Conservation (phyloP, 73 alveolate genomes). For the Tetrahymena borealis region DNA sequence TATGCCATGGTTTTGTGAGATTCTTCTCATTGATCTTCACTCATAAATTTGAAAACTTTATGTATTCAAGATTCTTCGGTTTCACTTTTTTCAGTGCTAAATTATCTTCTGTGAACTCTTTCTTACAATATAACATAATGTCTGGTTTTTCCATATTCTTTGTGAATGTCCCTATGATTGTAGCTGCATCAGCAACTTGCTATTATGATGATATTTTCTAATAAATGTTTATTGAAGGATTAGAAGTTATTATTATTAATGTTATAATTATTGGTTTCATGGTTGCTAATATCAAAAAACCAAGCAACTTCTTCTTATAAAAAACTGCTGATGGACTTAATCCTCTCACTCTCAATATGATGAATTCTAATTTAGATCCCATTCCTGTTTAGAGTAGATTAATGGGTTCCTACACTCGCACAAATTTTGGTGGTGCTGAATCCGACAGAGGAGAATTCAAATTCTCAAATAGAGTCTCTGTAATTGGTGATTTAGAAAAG, state of each 20-base stretch:
- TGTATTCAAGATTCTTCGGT: background rate
- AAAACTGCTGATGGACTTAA: background rate
- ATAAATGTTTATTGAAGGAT: background rate
- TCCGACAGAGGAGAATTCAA: background rate
- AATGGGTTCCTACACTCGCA: background rate
- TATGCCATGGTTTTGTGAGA: background rate
- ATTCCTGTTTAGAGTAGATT: background rate
- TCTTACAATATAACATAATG: background rate
- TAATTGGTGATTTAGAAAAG: background rate
- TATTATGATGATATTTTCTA: background rate
- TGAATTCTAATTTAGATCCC: background rate
- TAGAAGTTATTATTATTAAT: background rate
- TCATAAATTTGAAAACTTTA: background rate
- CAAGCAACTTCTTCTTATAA: background rate
- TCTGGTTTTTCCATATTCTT: background rate
- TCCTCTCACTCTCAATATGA: background rate
- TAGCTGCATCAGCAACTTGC: background rate
- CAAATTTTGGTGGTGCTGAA: background rate
- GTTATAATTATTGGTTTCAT: background rate
- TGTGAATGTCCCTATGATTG: background rate
- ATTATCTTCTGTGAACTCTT: background rate
- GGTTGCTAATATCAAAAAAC: background rate
- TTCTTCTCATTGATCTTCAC: background rate
- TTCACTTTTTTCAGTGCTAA: background rate
- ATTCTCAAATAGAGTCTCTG: background rate